Conservation (phyloP, 108 stramenopile species). For the Phaeodactylum tricornutum region DNA sequence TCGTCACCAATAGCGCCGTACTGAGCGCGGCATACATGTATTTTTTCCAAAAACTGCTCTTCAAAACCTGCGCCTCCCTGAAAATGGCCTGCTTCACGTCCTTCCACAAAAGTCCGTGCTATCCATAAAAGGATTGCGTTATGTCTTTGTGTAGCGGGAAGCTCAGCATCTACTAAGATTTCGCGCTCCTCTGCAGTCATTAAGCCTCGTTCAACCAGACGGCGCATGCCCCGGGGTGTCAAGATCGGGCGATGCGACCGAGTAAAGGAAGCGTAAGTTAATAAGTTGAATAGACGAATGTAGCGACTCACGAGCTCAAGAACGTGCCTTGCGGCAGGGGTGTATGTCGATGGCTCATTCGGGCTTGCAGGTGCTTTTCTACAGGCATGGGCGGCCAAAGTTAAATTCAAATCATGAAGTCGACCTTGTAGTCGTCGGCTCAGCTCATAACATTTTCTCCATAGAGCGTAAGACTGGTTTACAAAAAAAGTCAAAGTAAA, state of each 20-base stretch:
- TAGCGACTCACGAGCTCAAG: slow-evolving; percentile 71
- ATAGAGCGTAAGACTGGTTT: slow-evolving; percentile 80
- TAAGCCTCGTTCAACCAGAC: slow-evolving; percentile 75
- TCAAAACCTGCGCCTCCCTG: slow-evolving; percentile 72
- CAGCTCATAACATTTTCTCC: slow-evolving; percentile 79
- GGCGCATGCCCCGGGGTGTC: slow-evolving; percentile 79
- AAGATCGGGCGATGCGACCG: slow-evolving; percentile 81
- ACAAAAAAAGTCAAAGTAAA: slow-evolving; percentile 90
- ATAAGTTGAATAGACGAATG: slow-evolving; percentile 73
- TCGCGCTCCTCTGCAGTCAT: slow-evolving; percentile 64
- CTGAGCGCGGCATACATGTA: slow-evolving; percentile 74
- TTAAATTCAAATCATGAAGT: slow-evolving; percentile 83
- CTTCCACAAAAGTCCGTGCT: slow-evolving; percentile 67
- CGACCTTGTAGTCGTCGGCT: slow-evolving; percentile 77
- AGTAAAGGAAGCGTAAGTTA: slow-evolving; percentile 85
- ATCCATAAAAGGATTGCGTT: slow-evolving; percentile 85
- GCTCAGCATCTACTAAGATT: slow-evolving; percentile 54
- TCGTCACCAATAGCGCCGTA: slow-evolving; percentile 84
- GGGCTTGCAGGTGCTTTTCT: slow-evolving; percentile 41
- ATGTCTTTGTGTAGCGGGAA: slow-evolving; percentile 82
- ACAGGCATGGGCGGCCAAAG: slow-evolving; percentile 71
- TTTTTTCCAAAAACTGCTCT: slow-evolving; percentile 78
- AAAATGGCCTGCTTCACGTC: slow-evolving; percentile 64
- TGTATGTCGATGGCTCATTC: slow-evolving; percentile 58
- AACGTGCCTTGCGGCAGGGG: slow-evolving; percentile 53